phyloP scores from a whole-genome alignment of 2,329 filamentous ascomycete species.

The Colletotrichum sp. region DNA sequence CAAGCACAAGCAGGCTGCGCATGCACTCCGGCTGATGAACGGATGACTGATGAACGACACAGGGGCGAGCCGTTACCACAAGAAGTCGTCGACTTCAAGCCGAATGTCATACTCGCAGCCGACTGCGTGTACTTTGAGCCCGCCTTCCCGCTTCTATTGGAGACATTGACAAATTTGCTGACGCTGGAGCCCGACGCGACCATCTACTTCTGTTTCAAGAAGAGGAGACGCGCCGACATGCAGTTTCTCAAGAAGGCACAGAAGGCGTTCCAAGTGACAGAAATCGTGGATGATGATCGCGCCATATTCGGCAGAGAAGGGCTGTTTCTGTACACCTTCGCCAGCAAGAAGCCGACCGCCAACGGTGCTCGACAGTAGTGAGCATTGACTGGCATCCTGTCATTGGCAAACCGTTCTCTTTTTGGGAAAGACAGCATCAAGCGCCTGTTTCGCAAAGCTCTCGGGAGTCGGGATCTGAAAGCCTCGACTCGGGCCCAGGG shows the following conservation, averaged over 20 bases:
- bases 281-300: constrained; percentile 66
- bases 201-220: constrained; percentile 92
- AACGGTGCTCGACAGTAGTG: not conserved
- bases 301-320: constrained; percentile 61
- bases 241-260: constrained; percentile 75
- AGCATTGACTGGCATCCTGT: not conserved
- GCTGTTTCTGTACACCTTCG: constrained; percentile 67
- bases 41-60: constrained; percentile 1
- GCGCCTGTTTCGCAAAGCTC: not conserved
- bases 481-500: not conserved
- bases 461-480: not conserved
- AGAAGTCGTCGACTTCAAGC: constrained; percentile 59
- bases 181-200: constrained; percentile 70
- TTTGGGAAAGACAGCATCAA: not conserved
- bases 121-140: constrained; percentile 98
- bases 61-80: constrained; percentile 67
- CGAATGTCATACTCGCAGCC: constrained; percentile 87
- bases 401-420: not conserved
- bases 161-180: constrained; percentile 78
- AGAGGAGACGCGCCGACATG: constrained; percentile 80
- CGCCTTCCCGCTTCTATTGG: constrained; percentile 85
- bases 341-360: constrained; percentile 35
- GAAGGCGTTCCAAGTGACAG: constrained; percentile 68
- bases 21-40: not conserved
- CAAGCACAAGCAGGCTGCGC: not conserved